Evolutionary conservation across 306 rosid species (phyloP).

Genomic region (Inga laurina): DNA sequence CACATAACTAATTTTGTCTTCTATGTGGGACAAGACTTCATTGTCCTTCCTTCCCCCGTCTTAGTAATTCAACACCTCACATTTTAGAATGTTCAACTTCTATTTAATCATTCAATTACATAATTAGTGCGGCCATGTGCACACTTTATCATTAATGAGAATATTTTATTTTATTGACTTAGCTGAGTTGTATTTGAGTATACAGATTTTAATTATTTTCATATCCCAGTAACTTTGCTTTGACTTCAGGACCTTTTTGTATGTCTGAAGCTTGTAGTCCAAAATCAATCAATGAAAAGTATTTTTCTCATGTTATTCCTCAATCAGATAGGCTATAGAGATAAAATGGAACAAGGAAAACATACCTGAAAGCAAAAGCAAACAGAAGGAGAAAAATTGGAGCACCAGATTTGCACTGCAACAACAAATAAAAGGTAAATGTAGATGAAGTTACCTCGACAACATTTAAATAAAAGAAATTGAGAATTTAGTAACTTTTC

Average conservation of each 20-base stretch:
- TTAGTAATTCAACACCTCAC: not conserved
- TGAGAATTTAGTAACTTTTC: constrained; percentile 11
- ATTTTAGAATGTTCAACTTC: constrained; percentile 24
- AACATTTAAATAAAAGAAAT: not conserved
- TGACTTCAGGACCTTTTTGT: not conserved
- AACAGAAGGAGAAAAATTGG: constrained; percentile 96
- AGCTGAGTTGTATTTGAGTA: not conserved
- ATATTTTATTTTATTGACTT: not conserved
- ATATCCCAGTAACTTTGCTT: not conserved
- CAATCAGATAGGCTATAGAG: constrained; percentile 7
- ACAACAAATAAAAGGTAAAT: constrained; percentile 31
- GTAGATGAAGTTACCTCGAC: constrained; percentile 21
- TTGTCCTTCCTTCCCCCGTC: not conserved
- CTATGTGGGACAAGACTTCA: not conserved
- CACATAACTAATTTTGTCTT: constrained; percentile 1
- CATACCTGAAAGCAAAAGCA: constrained; percentile 94
- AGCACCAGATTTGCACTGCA: constrained; percentile 98
- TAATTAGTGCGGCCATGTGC: not conserved
- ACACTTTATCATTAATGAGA: not conserved
- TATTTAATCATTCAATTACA: constrained; percentile 6
- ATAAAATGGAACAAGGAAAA: constrained; percentile 28
- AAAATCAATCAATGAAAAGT: not conserved
- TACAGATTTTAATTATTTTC: not conserved
- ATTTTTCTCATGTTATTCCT: not conserved
- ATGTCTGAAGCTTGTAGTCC: not conserved